Base-by-base conservation (phyloP, 1,284 basidiomycete genomes). In the Cutaneotrichosporon dermatis region DNA sequence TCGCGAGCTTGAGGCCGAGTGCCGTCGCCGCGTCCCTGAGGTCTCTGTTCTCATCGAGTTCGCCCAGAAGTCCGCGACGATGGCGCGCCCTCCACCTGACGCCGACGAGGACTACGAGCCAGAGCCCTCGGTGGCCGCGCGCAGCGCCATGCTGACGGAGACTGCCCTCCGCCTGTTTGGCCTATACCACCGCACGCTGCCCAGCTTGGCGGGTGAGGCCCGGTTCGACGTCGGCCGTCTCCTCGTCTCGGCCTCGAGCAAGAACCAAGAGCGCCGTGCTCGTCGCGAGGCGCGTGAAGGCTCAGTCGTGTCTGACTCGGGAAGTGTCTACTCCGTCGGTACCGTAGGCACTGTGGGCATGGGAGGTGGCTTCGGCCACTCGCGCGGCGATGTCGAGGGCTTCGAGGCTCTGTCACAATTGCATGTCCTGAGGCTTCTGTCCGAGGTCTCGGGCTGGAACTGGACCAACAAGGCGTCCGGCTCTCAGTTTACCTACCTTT, bases 171-270 rank as follows among this genome's bases (percentile, higher is more conserved):
- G 92, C 16, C 76, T 96, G 52, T 78, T 96, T 55, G 88, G 88
- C 81, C 81, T 95, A 39, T 96, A 95, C 75, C 88, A 94, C 68
- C 81, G 81, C 33, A 86, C 85, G 50, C 77, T 96, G 11, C 89
- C 90, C 0, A 81, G 83, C 5, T 78, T 90, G 4, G 85, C 89
- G 0, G 83, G 85, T 0, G 92, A 94, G 72, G 85, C 85, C 6
- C 82, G 86, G 50, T 94, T 94, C 70, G 93, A 97, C 73, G 84
- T 88, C 15, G 90, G 90, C 11, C 91, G 91, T 70, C 75, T 93
- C 36, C 77, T 94, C 16, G 80, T 82, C 53, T 84, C 80, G 54
- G 80, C 83, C 50, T 77, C 81, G 36, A 77, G 69, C 16, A 71
- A 72, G 13, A 74, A 72, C 35, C 72, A 70, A 25, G 77, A 78